Base-by-base conservation (phyloP, 148 eudicot genomes). In the Pharnaceum exiguum region DNA sequence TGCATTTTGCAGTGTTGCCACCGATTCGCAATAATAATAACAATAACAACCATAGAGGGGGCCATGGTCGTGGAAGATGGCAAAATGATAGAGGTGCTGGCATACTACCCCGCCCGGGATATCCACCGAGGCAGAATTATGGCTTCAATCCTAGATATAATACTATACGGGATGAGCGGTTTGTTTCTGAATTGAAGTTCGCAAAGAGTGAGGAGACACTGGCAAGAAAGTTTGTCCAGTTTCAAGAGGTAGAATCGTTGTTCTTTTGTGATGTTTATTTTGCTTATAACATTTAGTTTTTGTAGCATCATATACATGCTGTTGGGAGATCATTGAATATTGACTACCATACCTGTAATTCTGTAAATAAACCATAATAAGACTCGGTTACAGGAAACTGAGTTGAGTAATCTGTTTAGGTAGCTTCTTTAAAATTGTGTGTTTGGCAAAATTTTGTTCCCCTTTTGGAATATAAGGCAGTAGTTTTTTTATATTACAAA, bases 1-100 rank as follows among this genome's bases (percentile, higher is more conserved):
- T 72, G 19, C 50, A 33, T 30, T 57, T 62, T 71, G 36, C 80
- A 93, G 99, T 86, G 51, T 62, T 93, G 59, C 99, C 96, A 8
- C 75, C 77, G 26, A 28, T 77, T 53, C 86, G 89, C 23, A 81
- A 45, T 81, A 47, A 72, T 33, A 81, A 83, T 77, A 47, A 72
- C 37, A 81, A 83, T 77, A 71, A 71, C 60, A 84, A 80, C 46
- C 42, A 66, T 24, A 72, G 91, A 70, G 96, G 99, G 36, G 83
- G 83, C 29, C 72, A 56, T 61, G 97, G 97, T 11, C 97, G 97
- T 40, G 99, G 99, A 7, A 83, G 99, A 19, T 85, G 88, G 88
- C 91, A 83, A 67, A 86, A 94, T 63, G 85, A 89, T 70, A 83
- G 99, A 78, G 99, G 98, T 45, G 79, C 90, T 56, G 98, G 99